Evolutionary conservation across 2,329 filamentous ascomycete species (phyloP), one percentile per base, ranked within the genome.

Genomic region (Cytospora schulzeri): DNA sequence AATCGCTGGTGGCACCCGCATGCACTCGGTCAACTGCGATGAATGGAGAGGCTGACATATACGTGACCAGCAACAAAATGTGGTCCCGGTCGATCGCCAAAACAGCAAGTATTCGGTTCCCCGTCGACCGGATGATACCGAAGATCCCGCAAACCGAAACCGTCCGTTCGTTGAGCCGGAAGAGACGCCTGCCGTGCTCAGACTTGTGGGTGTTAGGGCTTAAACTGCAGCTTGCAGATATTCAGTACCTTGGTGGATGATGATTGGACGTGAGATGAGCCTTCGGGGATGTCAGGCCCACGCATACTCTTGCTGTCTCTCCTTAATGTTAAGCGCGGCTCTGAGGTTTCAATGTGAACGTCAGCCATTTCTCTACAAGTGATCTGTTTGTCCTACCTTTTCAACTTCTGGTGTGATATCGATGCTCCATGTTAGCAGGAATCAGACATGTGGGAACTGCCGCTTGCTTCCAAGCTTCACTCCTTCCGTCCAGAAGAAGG

Each of bases 21-120:
- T 14, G 15, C 7, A 33, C 9, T 3, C 6, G 29, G 12, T 26
- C 19, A 14, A 6, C n/a, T 3, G 26, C 7, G n/a, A 11, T 41
- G 28, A n/a, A 19, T 35, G 19, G 12, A 53, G 26, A 17, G 17
- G 15, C 58, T 62, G 33, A 65, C 22, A 22, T 33, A 14, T 17
- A 22, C n/a, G 4, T n/a, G 4, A 9, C 7, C 54, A 66, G 63
- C 63, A 66, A 58, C 54, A 58, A 54, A 63, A 63, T 24, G 63
- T 63, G 24, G 59, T 66, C 31, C 63, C 63, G 12, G 60, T 31
- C 11, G 63, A 63, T 5, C 53, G 60, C 15, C 12, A 24, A 6
- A 35, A 29, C 12, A 31, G 55, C 33, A 14, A 22, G 1, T 15
- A 29, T 7, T 33, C 60, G 11, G n/a, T 56, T 6, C 60, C 60